Base-by-base conservation (phyloP, 768 basidiomycete species). In the Saitozyma podzolica region DNA sequence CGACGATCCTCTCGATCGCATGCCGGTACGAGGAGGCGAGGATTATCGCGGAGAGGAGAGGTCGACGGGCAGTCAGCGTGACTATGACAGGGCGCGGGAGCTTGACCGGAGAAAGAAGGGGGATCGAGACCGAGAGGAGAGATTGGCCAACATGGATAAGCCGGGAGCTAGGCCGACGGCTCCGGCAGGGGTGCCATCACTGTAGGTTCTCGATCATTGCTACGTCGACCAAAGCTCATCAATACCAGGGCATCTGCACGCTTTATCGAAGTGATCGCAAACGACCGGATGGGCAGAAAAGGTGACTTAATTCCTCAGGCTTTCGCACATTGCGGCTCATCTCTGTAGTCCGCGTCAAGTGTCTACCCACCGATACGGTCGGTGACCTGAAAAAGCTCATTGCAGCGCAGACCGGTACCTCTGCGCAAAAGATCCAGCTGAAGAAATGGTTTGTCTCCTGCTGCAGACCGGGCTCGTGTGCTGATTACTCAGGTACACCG, bases 381-480 rank as follows among this genome's bases (percentile, higher is more conserved):
- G 95, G 95, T 48, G 95, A 97, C 78, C 84, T 99, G 66, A 98
- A 98, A 85, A 89, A 89, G 80, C 87, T 99, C 63, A 97, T 99
- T 69, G 95, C 89, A 1, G 95, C 93, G 0, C 96, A 99, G 80
- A 96, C 86, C 0, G 96, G 96, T 58, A 96, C 95, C 14, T 86
- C 91, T 73, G 73, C 82, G 5, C 81, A 80, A 41, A 98, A 95
- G 85, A 95, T 99, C 62, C 85, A 87, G 74, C 82, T 99, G 56
- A 98, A 96, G 88, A 97, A 97, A 85, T 97, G 94, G 96, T 91
- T 68, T 62, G 88, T 80, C 45, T 20, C 29, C 29, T 29, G 29
- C 16, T 13, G 14, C 47, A 8, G 20, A 43, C 56, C 16, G 17
- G 37, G 37, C 43, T 13, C 1, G 2, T 16, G 14, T n/a, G 61